Base-by-base conservation (phyloP, 23 red algal genomes). In the Agarophyton chilense region DNA sequence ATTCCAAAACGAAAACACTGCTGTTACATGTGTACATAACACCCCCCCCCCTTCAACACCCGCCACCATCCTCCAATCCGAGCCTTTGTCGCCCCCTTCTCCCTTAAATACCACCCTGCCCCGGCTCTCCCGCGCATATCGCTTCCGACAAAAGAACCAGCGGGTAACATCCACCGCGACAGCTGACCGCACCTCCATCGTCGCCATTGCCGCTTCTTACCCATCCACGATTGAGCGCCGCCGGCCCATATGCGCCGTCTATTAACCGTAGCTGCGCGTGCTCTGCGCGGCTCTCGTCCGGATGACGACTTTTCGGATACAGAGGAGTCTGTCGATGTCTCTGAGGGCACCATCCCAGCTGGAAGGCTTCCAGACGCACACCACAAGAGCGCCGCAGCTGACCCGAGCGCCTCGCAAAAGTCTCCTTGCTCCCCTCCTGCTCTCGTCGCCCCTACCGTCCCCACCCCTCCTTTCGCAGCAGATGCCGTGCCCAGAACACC, bases 181-280 rank as follows among this genome's bases (percentile, higher is more conserved):
- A 26, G 22, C 25, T 25, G 21, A 2, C 56, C 4, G 24, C 31
- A 8, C 13, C 7, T 35, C 29, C 60, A 1, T 65, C 60, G 22
- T 61, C 44, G n/a, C 31, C 25, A 61, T 65, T 31, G 56, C 25
- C 10, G 0, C 56, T 7, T 2, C 5, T 35, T 65, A 14, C 35
- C 17, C 60, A 29, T 65, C 17, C 60, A 8, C 29, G 32, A 18
- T 31, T 24, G 10, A 26, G 32, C 14, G 2, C 60, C 16, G 14
- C 57, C 38, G 29, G 51, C 79, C 79, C 13, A 4, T 4, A 61
- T 67, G 60, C 82, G 65, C 12, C 82, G 82, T 9, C 24, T 63
- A 9, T 68, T 86, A 19, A 55, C 45, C 0, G 43, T 41, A 12
- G 64, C 64, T 46, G 61, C 65, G 2, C 82, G 64, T 10, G 82